phyloP scores from a whole-genome alignment of 2,329 filamentous ascomycete species.

The Rhinocladiella mackenziei region DNA sequence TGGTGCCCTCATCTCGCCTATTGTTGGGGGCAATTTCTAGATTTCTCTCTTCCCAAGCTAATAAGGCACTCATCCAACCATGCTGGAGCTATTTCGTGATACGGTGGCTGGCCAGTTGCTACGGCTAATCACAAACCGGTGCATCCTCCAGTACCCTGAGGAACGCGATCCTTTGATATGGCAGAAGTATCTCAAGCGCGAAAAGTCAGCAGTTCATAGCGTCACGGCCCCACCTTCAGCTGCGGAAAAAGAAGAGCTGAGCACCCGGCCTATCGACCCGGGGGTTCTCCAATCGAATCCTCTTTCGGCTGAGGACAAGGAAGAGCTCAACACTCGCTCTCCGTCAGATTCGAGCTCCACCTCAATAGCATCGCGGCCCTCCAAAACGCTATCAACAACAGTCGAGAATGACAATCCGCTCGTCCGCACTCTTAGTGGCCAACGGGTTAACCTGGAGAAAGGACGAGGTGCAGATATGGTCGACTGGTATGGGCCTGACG shows the following conservation, averaged over 20 bases:
- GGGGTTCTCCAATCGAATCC: not conserved
- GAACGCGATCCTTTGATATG: conserved; percentile 48
- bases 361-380: conserved; percentile 1
- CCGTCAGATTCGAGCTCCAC: not conserved
- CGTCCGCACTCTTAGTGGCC: conserved; percentile 1
- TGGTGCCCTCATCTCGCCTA: no score
- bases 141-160: conserved; percentile 43
- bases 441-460: conserved; percentile 48
- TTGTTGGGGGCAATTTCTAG: no score
- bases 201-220: conserved; percentile 48
- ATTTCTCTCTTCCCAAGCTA: no score
- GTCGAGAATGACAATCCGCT: conserved; percentile 7
- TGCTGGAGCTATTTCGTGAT: conserved; percentile 44
- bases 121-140: conserved; percentile 39
- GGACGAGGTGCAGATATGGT: conserved; percentile 50
- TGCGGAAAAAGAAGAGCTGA: not conserved
- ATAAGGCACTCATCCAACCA: conserved; percentile 13
- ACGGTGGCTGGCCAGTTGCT: conserved; percentile 41
- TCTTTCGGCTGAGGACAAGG: conserved; percentile 2
- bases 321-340: not conserved
- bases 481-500: conserved; percentile 42
- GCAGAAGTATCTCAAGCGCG: conserved; percentile 46
- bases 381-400: conserved; percentile 4
- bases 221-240: conserved; percentile 34
- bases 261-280: not conserved